These are phyloP conservation scores for Colletotrichum sp. DNA, from an alignment of 2,329 filamentous ascomycete species.

Conservation along the genomic window DNA sequence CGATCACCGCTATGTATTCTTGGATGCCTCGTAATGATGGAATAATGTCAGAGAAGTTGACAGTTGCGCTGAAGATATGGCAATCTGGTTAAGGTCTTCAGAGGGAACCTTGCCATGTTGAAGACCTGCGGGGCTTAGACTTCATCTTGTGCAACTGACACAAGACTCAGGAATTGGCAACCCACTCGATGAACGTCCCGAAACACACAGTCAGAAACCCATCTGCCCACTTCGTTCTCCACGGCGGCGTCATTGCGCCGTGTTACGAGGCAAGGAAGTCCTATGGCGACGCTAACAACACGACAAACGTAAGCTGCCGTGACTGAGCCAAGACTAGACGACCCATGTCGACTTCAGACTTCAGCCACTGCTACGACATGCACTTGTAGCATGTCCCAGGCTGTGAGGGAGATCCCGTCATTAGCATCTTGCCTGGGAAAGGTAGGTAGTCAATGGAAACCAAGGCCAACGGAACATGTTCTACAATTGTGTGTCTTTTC, in stretches of 20 bases:
- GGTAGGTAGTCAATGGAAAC: not conserved
- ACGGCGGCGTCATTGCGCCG: slow-evolving; percentile 10
- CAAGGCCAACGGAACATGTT: not conserved
- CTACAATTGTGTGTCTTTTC: not conserved
- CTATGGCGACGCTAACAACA: not conserved
- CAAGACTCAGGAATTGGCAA: not conserved
- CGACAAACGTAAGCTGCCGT: slow-evolving; percentile 2
- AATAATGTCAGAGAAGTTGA: not conserved
- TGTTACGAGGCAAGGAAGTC: not conserved
- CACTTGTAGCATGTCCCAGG: not conserved
- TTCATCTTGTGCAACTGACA: not conserved
- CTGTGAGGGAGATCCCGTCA: not conserved
- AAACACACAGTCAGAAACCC: not conserved
- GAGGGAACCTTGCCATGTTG: not conserved
- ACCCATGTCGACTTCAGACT: not conserved
- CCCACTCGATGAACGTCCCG: not conserved
- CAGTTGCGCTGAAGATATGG: not conserved
- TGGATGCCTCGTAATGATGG: not conserved
- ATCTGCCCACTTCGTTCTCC: not conserved
- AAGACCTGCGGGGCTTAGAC: not conserved
- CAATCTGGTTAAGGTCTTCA: not conserved
- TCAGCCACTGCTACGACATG: not conserved
- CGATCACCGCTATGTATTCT: not conserved
- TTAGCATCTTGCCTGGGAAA: not conserved
- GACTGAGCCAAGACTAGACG: not conserved